These are phyloP conservation scores for Carex pumila DNA, from an alignment of 176 grass and related monocot genomes.

Conservation along the genomic window DNA sequence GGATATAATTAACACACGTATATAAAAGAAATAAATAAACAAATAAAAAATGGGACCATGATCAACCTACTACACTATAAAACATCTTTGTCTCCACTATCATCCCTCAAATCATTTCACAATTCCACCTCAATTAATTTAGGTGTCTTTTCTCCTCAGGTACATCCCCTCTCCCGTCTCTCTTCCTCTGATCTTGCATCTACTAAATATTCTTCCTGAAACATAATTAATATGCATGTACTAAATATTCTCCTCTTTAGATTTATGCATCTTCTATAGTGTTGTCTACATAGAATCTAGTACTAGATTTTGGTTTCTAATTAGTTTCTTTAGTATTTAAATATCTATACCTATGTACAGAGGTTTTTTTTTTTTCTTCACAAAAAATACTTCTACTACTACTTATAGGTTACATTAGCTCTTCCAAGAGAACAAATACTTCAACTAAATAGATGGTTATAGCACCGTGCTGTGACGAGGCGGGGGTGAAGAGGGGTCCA, in stretches of 20 bases:
- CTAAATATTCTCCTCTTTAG: neutral
- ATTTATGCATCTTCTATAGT: neutral
- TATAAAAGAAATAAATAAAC: neutral
- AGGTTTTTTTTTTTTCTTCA: neutral
- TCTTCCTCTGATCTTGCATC: neutral
- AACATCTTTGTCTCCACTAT: neutral
- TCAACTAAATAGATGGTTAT: neutral
- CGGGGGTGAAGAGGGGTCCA: neutral
- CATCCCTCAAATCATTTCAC: neutral
- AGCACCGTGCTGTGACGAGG: neutral
- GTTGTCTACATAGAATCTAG: neutral
- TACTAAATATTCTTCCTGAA: neutral
- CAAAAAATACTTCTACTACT: neutral
- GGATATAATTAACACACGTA: neutral
- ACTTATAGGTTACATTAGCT: neutral
- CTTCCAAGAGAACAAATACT: neutral
- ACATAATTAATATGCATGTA: neutral
- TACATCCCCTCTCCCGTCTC: neutral
- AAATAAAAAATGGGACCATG: neutral
- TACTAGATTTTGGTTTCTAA: neutral
- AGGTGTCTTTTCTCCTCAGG: neutral
- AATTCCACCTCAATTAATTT: neutral
- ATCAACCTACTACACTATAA: constrained; percentile 1
- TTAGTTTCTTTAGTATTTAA: neutral
- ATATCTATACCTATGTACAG: neutral